These are phyloP conservation scores for Meripilus lineatus DNA, from an alignment of 1,284 basidiomycete species.

Conservation along the genomic window DNA sequence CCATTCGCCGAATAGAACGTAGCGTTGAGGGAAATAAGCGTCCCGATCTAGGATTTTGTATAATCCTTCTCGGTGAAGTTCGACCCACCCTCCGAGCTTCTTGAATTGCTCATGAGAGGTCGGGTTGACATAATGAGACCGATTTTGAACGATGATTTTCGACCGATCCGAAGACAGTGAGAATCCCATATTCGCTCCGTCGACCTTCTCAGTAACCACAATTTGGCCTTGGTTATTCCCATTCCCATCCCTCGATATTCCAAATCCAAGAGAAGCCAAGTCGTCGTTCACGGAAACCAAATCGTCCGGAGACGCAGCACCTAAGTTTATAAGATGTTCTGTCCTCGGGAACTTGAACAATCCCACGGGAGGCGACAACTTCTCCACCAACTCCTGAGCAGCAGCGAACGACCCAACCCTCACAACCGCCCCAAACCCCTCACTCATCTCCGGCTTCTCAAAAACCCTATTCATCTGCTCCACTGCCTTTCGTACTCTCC, in stretches of 20 bases:
- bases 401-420: slow-evolving; percentile 45
- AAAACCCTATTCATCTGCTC: slow-evolving; percentile 47
- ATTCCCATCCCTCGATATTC: slow-evolving; percentile 4
- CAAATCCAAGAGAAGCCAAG: slow-evolving; percentile 5
- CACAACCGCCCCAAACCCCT: slow-evolving; percentile 49
- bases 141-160: slow-evolving; percentile 53
- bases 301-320: slow-evolving; percentile 51
- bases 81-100: slow-evolving; percentile 49
- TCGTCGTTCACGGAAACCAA: slow-evolving; percentile 26
- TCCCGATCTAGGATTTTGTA: slow-evolving; percentile 43
- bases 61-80: slow-evolving; percentile 41
- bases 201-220: slow-evolving; percentile 59
- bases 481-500: slow-evolving; percentile 48
- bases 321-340: slow-evolving; percentile 51
- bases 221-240: slow-evolving; percentile 29
- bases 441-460: slow-evolving; percentile 36
- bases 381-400: slow-evolving; percentile 39
- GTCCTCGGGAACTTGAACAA: slow-evolving; percentile 61
- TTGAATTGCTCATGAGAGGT: slow-evolving; percentile 55
- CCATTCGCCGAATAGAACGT: slow-evolving; percentile 62
- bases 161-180: slow-evolving; percentile 44
- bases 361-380: slow-evolving; percentile 38
- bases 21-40: slow-evolving; percentile 48
- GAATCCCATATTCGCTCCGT: slow-evolving; percentile 65
- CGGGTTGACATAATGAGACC: slow-evolving; percentile 56